Evolutionary conservation across 2,329 filamentous ascomycete species (phyloP).

Genomic region (Colletotrichum karsti): DNA sequence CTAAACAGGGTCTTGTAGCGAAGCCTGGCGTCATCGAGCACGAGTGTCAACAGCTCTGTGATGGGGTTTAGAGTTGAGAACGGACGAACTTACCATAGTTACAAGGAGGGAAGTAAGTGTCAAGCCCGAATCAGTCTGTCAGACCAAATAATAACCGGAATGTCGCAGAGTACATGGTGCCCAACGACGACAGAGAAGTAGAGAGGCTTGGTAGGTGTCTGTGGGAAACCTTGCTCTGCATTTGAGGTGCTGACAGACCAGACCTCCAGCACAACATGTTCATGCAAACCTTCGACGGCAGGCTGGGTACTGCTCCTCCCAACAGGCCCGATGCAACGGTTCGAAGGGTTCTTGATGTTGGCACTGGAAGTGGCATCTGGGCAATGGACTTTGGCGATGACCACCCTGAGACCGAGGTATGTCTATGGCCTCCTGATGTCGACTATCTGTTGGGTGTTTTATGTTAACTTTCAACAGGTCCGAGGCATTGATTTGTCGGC

Average conservation of each 20-base stretch:
- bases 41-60: not conserved
- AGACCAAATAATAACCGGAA: not conserved
- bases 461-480: conserved; percentile 31
- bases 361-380: conserved; percentile 57
- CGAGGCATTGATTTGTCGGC: conserved; percentile 50
- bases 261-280: conserved; percentile 47
- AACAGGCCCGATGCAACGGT: conserved; percentile 30
- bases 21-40: not conserved
- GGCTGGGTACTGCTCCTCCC: conserved; percentile 37
- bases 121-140: not conserved
- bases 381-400: conserved; percentile 50
- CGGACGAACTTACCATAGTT: not conserved
- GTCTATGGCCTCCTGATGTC: not conserved
- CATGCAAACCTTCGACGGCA: conserved; percentile 38
- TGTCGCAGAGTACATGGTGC: not conserved
- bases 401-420: conserved; percentile 21
- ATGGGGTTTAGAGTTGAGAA: not conserved
- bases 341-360: conserved; percentile 50
- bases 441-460: not conserved
- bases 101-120: conserved; percentile 8
- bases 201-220: not conserved
- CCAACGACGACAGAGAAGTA: conserved; percentile 3
- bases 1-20: not conserved
- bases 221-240: not conserved
- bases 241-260: not conserved